Conservation (phyloP, 1,284 basidiomycete species). For the Vanrija humicola region DNA sequence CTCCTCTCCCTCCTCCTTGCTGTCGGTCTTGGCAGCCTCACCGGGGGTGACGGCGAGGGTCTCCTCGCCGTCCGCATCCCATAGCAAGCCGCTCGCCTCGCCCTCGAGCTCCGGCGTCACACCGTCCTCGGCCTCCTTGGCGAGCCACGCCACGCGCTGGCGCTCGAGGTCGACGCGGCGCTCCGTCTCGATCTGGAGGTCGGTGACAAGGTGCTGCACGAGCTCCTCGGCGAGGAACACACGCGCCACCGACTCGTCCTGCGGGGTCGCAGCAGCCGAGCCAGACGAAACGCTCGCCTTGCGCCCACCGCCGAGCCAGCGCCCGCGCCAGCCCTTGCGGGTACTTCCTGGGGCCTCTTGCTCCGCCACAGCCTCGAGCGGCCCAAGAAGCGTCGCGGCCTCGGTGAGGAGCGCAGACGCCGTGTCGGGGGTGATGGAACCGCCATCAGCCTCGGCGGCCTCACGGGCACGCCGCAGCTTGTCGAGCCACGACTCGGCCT, state of each 20-base stretch:
- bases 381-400: constrained; percentile 65
- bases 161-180: constrained; percentile 58
- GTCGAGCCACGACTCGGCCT: constrained; percentile 44
- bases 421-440: constrained; percentile 12
- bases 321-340: background rate
- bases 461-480: constrained; percentile 34
- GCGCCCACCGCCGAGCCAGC: background rate
- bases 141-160: constrained; percentile 46
- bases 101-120: constrained; percentile 7
- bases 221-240: constrained; percentile 60
- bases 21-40: background rate
- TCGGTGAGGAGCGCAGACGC: constrained; percentile 47
- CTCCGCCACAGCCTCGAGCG: background rate
- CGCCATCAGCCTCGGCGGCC: constrained; percentile 24
- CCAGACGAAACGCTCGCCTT: background rate
- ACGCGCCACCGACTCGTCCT: constrained; percentile 53
- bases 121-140: constrained; percentile 37
- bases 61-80: constrained; percentile 16
- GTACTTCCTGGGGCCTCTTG: background rate
- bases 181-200: constrained; percentile 63
- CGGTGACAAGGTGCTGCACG: constrained; percentile 59
- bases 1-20: background rate
- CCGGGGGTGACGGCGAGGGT: background rate
- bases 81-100: constrained; percentile 6
- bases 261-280: constrained; percentile 3